Percentiles rank a stretch among this genome's conserved stretches.
Conservation (phyloP, 2,329 filamentous ascomycete genomes). For the Penicillium sumatraense region DNA sequence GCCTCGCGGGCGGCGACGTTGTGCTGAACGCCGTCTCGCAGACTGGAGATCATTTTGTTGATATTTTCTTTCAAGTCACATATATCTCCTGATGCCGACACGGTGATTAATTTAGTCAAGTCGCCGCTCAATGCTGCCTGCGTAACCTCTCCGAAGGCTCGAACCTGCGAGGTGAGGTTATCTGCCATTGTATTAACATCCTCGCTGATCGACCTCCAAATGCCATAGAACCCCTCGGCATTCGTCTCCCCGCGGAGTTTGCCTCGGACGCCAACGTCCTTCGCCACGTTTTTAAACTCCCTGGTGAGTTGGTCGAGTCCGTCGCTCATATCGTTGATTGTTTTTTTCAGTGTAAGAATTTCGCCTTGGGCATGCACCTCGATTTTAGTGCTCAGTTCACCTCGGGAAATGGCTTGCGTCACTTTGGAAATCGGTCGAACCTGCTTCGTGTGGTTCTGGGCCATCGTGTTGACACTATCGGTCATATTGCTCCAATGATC, state of each 20-base stretch:
- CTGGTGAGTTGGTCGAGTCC: background rate
- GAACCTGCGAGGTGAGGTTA: background rate
- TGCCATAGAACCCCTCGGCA: background rate
- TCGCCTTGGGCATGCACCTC: background rate
- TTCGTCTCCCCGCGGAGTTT: background rate
- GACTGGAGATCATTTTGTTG: conserved; percentile 94
- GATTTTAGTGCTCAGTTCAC: background rate
- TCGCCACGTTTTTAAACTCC: background rate
- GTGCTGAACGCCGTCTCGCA: conserved; percentile 88
- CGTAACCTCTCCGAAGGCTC: background rate
- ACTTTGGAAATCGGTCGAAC: background rate
- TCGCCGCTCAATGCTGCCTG: background rate
- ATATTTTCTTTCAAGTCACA: conserved; percentile 96
- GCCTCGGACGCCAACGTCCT: background rate
- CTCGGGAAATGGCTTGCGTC: background rate
- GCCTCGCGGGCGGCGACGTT: conserved; percentile 91
- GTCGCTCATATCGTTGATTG: background rate
- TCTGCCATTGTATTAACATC: background rate
- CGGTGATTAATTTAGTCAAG: conserved; percentile 36
- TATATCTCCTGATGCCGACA: conserved; percentile 95
- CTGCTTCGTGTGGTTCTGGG: background rate
- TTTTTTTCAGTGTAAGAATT: background rate
- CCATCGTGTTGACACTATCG: background rate
- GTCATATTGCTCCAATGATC: background rate
- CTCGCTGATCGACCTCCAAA: background rate